Conservation (phyloP, 768 basidiomycete species). For the Auricularia sp. region DNA sequence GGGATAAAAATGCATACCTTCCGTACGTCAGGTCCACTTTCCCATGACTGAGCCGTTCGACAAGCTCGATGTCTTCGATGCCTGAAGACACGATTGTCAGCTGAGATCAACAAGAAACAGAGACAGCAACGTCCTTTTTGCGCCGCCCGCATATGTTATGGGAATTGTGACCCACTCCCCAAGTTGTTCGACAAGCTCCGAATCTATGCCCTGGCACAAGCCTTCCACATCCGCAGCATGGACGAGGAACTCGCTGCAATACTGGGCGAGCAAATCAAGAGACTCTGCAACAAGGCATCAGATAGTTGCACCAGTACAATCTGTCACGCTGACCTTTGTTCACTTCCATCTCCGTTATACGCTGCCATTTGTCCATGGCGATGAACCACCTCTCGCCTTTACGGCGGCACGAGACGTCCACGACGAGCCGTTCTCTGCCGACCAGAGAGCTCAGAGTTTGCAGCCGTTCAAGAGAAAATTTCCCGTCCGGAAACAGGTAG, state of each 20-base stretch:
- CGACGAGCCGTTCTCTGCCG: constrained; percentile 80
- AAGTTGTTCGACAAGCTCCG: constrained; percentile 69
- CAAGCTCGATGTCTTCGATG: constrained; percentile 69
- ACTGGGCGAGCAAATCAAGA: constrained; percentile 60
- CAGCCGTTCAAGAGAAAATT: constrained; percentile 68
- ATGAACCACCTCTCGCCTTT: constrained; percentile 72
- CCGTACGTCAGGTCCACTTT: constrained; percentile 83
- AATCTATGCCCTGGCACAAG: constrained; percentile 90
- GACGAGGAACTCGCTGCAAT: constrained; percentile 91
- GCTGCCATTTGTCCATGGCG: constrained; percentile 99
- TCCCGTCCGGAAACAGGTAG: constrained; percentile 78
- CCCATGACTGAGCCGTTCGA: constrained; percentile 72
- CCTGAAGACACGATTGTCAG: constrained; percentile 32
- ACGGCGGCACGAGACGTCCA: constrained; percentile 87
- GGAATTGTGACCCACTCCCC: constrained; percentile 89
- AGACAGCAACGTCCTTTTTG: constrained; percentile 50
- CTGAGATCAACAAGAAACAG: not conserved
- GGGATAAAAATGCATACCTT: constrained; percentile 34
- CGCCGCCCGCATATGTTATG: constrained; percentile 95
- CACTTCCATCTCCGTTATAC: constrained; percentile 89
- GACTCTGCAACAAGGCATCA: constrained; percentile 42
- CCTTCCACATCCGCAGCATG: constrained; percentile 99
- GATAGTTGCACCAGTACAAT: no score
- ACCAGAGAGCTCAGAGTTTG: constrained; percentile 48
- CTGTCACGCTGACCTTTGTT: constrained; percentile 46